Evolutionary conservation across 495 filamentous ascomycete genomes (phyloP).

Genomic region (Penicillium longicatenatum): DNA sequence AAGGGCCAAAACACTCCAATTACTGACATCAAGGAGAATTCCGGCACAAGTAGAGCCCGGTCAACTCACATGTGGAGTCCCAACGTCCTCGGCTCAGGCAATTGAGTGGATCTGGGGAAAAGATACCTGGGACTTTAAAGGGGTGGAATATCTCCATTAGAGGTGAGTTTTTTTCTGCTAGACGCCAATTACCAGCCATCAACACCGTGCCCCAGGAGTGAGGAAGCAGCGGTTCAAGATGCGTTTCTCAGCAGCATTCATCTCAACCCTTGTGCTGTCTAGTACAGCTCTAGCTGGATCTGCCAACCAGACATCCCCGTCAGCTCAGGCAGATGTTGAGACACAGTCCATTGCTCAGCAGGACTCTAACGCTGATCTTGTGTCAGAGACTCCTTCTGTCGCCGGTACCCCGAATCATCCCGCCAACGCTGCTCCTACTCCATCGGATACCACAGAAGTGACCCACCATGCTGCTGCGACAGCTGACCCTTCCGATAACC

Average conservation of each 20-base stretch:
- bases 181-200: not conserved
- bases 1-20: constrained; percentile 11
- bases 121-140: constrained; percentile 24
- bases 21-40: constrained; percentile 17
- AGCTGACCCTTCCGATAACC: not conserved
- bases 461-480: constrained; percentile 6
- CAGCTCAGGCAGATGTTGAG: constrained; percentile 14
- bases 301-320: constrained; percentile 19
- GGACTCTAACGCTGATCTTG: constrained; percentile 4
- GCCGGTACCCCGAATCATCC: constrained; percentile 2
- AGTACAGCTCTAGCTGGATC: constrained; percentile 31
- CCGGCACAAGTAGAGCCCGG: constrained; percentile 7
- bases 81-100: constrained; percentile 23
- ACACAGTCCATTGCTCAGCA: constrained; percentile 7
- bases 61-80: constrained; percentile 32
- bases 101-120: constrained; percentile 14
- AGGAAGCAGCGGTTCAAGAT: constrained; percentile 22
- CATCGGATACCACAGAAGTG: not conserved
- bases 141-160: not conserved
- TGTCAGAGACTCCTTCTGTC: constrained; percentile 3
- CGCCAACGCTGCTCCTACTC: not conserved
- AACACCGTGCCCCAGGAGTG: not conserved
- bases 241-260: constrained; percentile 32
- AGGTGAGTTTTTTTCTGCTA: constrained; percentile 3
- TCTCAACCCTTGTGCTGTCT: constrained; percentile 36